Conservation (phyloP, 2,329 filamentous ascomycete species). For the Orbilia blumenaviensis region DNA sequence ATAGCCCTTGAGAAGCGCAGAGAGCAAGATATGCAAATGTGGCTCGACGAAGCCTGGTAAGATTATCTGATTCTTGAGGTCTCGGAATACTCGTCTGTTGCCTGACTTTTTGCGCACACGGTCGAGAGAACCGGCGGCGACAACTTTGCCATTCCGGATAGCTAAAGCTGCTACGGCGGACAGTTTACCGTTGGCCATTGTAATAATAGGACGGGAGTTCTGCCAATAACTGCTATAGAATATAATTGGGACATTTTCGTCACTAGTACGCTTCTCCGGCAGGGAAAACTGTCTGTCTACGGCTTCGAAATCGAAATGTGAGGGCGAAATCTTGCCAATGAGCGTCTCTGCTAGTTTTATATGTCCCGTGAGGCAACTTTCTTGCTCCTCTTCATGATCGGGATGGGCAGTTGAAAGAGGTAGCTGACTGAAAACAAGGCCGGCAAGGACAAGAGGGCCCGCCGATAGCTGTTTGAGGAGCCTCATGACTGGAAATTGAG, state of each 20-base stretch:
- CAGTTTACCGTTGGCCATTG: conserved; percentile 24
- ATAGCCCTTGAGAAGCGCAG: conserved; percentile 36
- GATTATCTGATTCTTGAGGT: conserved; percentile 25
- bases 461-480: background rate
- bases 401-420: conserved; percentile 11
- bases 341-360: background rate
- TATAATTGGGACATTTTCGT: conserved; percentile 1
- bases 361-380: conserved; percentile 17
- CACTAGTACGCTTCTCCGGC: background rate
- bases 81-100: background rate
- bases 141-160: conserved; percentile 21
- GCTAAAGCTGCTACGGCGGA: conserved; percentile 30
- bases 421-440: background rate
- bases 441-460: background rate
- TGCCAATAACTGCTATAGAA: conserved; percentile 31
- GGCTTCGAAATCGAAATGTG: conserved; percentile 5
- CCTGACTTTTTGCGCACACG: conserved; percentile 7
- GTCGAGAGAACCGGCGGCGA: conserved; percentile 15
- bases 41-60: conserved; percentile 49
- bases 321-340: background rate
- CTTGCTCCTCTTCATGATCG: background rate
- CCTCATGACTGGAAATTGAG: background rate
- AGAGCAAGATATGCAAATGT: conserved; percentile 44
- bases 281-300: background rate
- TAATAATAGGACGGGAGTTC: conserved; percentile 32